phyloP scores from a whole-genome alignment of 2,329 filamentous ascomycete species.

The Penicillium sp. region DNA sequence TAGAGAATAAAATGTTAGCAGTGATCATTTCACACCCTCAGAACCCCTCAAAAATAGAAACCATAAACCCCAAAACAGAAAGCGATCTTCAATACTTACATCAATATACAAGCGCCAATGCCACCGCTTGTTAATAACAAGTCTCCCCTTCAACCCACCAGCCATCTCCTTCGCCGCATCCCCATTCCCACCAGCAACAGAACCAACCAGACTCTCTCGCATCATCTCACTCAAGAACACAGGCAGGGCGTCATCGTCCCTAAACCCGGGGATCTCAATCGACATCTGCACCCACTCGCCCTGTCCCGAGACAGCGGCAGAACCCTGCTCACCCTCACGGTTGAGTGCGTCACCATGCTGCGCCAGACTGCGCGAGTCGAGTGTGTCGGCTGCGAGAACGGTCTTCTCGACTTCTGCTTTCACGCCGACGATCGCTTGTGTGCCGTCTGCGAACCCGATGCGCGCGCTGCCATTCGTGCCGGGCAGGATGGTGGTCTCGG shows the following conservation, averaged over 20 bases:
- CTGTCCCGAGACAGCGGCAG: constrained; percentile 40
- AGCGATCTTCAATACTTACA: constrained; percentile 49
- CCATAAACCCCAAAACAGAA: neutral
- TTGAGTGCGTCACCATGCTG: constrained; percentile 31
- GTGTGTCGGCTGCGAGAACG: constrained; percentile 36
- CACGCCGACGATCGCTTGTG: constrained; percentile 91
- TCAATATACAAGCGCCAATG: constrained; percentile 97
- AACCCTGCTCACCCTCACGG: constrained; percentile 29
- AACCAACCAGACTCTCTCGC: constrained; percentile 73
- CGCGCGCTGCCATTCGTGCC: constrained; percentile 89
- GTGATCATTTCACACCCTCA: neutral
- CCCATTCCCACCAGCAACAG: constrained; percentile 72
- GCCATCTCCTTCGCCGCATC: constrained; percentile 58
- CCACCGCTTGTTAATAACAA: constrained; percentile 87
- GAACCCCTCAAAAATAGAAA: too few species aligned
- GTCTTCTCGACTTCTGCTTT: constrained; percentile 92
- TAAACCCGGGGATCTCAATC: constrained; percentile 85
- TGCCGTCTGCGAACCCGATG: constrained; percentile 91
- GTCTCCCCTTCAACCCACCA: constrained; percentile 64
- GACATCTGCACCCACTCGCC: constrained; percentile 83
- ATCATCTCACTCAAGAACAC: constrained; percentile 87
- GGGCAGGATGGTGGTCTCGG: constrained; percentile 87
- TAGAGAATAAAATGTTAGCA: constrained; percentile 39
- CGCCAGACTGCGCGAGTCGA: constrained; percentile 43
- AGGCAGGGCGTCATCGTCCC: constrained; percentile 87